Evolutionary conservation across 2,329 filamentous ascomycete species (phyloP), one percentile per base, ranked within the genome.

Genomic region (Teratosphaeria epicoccoides): DNA sequence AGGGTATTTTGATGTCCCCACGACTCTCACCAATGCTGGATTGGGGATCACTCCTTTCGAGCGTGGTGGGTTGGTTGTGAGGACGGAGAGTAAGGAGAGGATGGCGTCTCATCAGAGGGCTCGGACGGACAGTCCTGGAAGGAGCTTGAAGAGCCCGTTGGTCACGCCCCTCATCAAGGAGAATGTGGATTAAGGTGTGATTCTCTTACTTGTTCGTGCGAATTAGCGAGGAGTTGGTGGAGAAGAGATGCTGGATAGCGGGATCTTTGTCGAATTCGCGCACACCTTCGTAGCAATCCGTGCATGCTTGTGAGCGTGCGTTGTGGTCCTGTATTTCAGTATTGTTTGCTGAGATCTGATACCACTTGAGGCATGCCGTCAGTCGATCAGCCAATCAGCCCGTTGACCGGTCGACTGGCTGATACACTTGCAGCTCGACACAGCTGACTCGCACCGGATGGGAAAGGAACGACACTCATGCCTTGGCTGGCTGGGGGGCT

Each of bases 81-180:
- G 91, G 59, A 94, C 87, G 0, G 91, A 96, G 65, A 95, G 88
- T 65, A 77, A 88, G 49, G 93, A 97, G 65, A 77, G 87, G 52
- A 70, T 96, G 33, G 75, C 78, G 14, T 77, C 74, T 7, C 65
- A 80, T 12, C 72, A 55, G 77, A 69, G 68, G 52, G 75, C 73
- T 61, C 61, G 73, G 14, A 65, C 70, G 48, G 71, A 66, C 20
- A 76, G 73, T 60, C 78, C 78, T 11, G 75, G 72, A 47, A 71
- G 75, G 49, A n/a, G n/a, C n/a, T n/a, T n/a, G n/a, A 66, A 68
- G 59, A 73, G 69, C 59, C 66, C 66, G 49, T 49, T 67, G 43
- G 61, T 69, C 60, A 59, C 54, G 48, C 60, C 60, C 10, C 54
- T 67, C 49, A 70, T 67, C 49, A 70, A 67, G 54, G 68, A 68